A percentile compares a stretch with the other conserved stretches of the same genome.
These are phyloP conservation scores for Penicillium janthinellum DNA, from an alignment of 2,329 filamentous ascomycete genomes.

Conservation along the genomic window DNA sequence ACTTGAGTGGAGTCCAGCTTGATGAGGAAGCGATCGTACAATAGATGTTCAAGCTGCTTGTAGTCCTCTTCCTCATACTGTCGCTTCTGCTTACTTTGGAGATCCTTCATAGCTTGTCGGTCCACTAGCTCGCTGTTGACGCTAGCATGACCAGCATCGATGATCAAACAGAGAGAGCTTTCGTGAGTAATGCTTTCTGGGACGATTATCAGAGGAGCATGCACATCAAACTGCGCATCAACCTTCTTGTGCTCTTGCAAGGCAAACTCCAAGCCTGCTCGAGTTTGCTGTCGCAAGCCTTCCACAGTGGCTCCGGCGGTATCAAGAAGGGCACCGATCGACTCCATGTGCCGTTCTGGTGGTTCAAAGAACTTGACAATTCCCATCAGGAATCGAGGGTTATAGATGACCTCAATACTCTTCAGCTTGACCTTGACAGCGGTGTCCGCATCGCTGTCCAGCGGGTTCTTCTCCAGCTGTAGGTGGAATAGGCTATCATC, in stretches of 20 bases:
- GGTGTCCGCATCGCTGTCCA: conserved; percentile 89
- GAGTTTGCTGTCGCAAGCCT: conserved; percentile 89
- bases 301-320: conserved; percentile 94
- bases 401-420: conserved; percentile 96
- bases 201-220: conserved; percentile 93
- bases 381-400: conserved; percentile 87
- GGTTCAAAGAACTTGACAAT: conserved; percentile 95
- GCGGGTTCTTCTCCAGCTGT: conserved; percentile 89
- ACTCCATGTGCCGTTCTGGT: conserved; percentile 97
- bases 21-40: conserved; percentile 97
- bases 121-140: conserved; percentile 94
- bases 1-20: conserved; percentile 94
- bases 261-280: conserved; percentile 93
- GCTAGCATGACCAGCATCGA: conserved; percentile 95
- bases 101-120: conserved; percentile 81
- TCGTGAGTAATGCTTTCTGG: conserved; percentile 86
- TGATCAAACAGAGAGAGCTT: conserved; percentile 82
- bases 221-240: conserved; percentile 91
- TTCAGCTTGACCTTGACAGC: conserved; percentile 89
- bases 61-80: conserved; percentile 88
- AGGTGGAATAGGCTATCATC: conserved; percentile 88
- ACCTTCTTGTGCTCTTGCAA: conserved; percentile 97
- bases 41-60: conserved; percentile 81
- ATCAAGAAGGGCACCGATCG: conserved; percentile 93
- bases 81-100: conserved; percentile 87